Conservation (phyloP, 352 stramenopile species). For the Phytophthora ohioensis region DNA sequence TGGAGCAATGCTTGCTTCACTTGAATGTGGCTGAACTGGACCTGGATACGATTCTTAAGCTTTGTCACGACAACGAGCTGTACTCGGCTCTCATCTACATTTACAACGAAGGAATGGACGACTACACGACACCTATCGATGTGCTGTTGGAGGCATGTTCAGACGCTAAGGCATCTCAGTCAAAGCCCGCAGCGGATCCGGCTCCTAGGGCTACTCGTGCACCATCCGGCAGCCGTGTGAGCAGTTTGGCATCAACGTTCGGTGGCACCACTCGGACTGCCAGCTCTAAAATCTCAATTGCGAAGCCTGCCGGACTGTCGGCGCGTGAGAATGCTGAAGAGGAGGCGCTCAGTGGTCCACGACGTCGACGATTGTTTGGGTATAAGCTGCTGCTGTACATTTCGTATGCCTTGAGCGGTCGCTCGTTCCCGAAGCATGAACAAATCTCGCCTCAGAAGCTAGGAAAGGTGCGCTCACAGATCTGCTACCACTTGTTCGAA, state of each 20-base stretch:
- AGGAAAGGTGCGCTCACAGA: conserved; percentile 72
- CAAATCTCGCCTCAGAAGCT: conserved; percentile 69
- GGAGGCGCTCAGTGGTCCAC: conserved; percentile 59
- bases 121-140: conserved; percentile 94
- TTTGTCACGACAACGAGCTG: conserved; percentile 93
- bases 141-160: conserved; percentile 86
- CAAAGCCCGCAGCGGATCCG: conserved; percentile 23
- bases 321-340: conserved; percentile 48
- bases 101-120: conserved; percentile 93
- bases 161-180: conserved; percentile 52
- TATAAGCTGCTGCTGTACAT: conserved; percentile 93
- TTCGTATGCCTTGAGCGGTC: conserved; percentile 91
- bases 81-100: conserved; percentile 96
- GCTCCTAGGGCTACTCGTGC: conserved; percentile 31
- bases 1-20: conserved; percentile 96
- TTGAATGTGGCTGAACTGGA: conserved; percentile 95
- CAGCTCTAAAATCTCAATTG: conserved; percentile 46
- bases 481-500: conserved; percentile 91
- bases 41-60: conserved; percentile 93
- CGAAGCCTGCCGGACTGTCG: conserved; percentile 39
- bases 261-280: conserved; percentile 53
- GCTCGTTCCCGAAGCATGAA: conserved; percentile 90
- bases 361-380: conserved; percentile 73
- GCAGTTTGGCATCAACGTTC: conserved; percentile 71
- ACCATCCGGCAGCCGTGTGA: conserved; percentile 60